Conservation (phyloP, 2,329 filamentous ascomycete genomes). For the Macroventuria anomochaeta region DNA sequence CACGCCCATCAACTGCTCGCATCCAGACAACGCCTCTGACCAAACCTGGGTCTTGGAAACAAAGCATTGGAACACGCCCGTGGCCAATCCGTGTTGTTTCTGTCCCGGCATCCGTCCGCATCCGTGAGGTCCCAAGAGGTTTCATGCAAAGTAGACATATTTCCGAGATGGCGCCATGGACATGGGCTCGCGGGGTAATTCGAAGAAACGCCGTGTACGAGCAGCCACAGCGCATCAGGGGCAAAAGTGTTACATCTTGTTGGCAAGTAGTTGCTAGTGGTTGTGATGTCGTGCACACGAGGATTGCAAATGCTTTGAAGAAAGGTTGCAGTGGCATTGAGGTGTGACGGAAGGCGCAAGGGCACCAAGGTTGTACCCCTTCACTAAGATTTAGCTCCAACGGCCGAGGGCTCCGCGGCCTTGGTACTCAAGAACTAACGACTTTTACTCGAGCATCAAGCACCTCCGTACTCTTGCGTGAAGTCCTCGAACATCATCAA, state of each 20-base stretch:
- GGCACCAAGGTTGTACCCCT: not conserved
- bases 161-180: slow-evolving; percentile 7
- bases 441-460: not conserved
- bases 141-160: slow-evolving; percentile 4
- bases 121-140: not conserved
- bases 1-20: not conserved
- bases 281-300: not conserved
- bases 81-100: not conserved
- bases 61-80: not conserved
- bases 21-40: not conserved
- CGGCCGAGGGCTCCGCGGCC: not conserved
- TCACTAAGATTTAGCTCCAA: not conserved
- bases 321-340: not conserved
- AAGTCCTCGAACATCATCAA: slow-evolving; percentile 38
- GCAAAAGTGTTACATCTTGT: not conserved
- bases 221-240: not conserved
- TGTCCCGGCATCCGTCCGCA: not conserved
- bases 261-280: not conserved
- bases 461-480: not conserved
- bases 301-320: no score
- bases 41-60: not conserved
- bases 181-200: not conserved
- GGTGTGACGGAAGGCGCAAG: not conserved
- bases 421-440: not conserved
- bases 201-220: not conserved